phyloP scores from a whole-genome alignment of 352 stramenopile genomes.

The Phytophthora tentaculata region DNA sequence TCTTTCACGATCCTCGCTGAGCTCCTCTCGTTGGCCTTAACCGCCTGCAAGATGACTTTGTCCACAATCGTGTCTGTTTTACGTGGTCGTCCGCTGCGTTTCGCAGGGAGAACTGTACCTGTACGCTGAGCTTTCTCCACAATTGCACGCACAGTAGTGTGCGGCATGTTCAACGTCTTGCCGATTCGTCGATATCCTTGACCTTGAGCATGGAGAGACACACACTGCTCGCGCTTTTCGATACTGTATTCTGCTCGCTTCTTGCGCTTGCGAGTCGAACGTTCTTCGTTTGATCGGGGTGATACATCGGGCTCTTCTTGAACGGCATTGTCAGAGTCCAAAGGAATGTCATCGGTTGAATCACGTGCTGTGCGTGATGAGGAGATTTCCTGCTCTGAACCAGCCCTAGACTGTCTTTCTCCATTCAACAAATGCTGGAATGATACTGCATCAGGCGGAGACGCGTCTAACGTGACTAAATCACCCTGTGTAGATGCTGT shows the following conservation, averaged over 20 bases:
- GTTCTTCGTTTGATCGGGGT: neutral
- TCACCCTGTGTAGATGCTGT: neutral
- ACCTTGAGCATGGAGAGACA: conserved; percentile 56
- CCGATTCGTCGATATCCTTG: conserved; percentile 68
- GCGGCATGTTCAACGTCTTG: conserved; percentile 65
- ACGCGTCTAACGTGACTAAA: neutral
- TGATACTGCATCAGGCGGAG: conserved; percentile 13
- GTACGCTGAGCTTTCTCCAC: conserved; percentile 69
- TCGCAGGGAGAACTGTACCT: conserved; percentile 50
- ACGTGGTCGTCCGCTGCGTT: conserved; percentile 60
- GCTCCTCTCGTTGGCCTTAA: conserved; percentile 63
- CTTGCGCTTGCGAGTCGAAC: conserved; percentile 11
- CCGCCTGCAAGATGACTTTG: conserved; percentile 67
- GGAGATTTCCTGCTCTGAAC: neutral
- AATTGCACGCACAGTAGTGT: conserved; percentile 77
- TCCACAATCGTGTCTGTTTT: conserved; percentile 75
- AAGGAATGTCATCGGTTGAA: neutral
- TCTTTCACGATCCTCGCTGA: conserved; percentile 68
- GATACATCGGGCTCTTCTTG: neutral
- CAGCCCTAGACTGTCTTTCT: neutral
- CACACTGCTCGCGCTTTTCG: conserved; percentile 60
- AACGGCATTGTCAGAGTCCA: too few species aligned
- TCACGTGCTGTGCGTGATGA: too few species aligned
- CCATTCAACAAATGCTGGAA: conserved; percentile 27
- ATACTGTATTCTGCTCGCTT: conserved; percentile 71